Evolutionary conservation across 208 protist genomes (phyloP), one percentile per base, ranked within the genome.

Genomic region (Willaertia magna): DNA sequence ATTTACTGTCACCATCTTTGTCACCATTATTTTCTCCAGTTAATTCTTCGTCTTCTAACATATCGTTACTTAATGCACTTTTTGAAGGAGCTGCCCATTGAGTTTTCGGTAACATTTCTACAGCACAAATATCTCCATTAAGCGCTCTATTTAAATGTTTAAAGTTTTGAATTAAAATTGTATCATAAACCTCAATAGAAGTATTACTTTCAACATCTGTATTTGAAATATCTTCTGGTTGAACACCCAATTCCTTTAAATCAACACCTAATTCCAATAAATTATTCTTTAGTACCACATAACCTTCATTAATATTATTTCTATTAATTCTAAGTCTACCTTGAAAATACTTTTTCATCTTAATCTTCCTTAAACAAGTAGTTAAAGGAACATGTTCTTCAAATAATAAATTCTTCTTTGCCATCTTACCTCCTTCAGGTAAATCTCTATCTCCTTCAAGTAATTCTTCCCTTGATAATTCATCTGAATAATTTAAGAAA

Each of bases 121-220:
- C 87, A 20, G 84, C 87, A 20, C 92, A 90, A 48, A 88, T 87
- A 85, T 93, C 91, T 14, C 89, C 89, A 76, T 93, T 75, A 79
- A 97, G 91, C 34, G 93, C 90, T 86, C 95, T 93, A 87, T 97
- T 97, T 74, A 97, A 87, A 86, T 95, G 93, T 39, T 87, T 51
- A 1, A 92, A 89, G 1, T 93, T 93, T 4, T 92, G 90, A 34
- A 97, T 91, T 26, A 96, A 47, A 40, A 96, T 52, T 12, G 11
- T n/a, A n/a, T 47, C 14, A 42, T 34, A 52, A 18, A 44, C 43
- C n/a, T 46, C 79, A n/a, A 39, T 43, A 26, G 4, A 59, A 3
- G 78, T 67, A 34, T 67, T 26, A n/a, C 26, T 34, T 16, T 4
- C 12, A 49, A 12, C 47, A 49, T 49, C 47, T 16, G 47, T 16